Conservation (phyloP, 176 grass and related monocot species). For the Avena insularis region DNA sequence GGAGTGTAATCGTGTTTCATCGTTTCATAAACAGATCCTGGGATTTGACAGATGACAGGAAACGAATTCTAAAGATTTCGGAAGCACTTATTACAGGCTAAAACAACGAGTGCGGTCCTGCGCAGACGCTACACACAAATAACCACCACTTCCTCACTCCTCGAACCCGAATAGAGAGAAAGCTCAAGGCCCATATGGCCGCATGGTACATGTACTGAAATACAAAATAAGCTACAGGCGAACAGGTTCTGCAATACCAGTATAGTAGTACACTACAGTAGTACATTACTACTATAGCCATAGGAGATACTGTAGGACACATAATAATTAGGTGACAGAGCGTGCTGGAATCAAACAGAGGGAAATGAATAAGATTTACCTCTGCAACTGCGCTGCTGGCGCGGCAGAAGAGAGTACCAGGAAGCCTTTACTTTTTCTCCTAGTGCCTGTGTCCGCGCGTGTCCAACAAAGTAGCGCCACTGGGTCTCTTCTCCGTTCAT, state of each 20-base stretch:
- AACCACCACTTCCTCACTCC: neutral
- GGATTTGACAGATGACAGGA: conserved; percentile 27
- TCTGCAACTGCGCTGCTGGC: conserved; percentile 38
- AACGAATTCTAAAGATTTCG: conserved; percentile 32
- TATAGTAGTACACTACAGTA: neutral
- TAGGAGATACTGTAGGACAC: neutral
- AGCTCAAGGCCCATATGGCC: conserved; percentile 23
- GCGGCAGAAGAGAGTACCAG: conserved; percentile 30
- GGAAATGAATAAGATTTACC: conserved; percentile 38
- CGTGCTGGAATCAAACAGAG: neutral
- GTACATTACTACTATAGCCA: neutral
- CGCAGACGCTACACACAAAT: neutral
- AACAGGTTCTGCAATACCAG: neutral
- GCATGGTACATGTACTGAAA: neutral
- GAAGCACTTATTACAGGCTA: neutral
- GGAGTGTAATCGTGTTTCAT: neutral
- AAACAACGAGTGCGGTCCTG: neutral
- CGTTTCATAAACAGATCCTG: neutral
- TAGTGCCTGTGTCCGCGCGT: neutral
- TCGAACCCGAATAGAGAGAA: conserved; percentile 13
- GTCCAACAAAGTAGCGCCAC: conserved; percentile 31
- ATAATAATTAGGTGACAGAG: neutral
- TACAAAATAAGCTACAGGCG: neutral
- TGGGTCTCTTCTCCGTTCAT: neutral
- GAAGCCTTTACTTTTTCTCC: conserved; percentile 45